Evolutionary conservation across 768 basidiomycete species (phyloP).

Genomic region (Boletus huronensis): DNA sequence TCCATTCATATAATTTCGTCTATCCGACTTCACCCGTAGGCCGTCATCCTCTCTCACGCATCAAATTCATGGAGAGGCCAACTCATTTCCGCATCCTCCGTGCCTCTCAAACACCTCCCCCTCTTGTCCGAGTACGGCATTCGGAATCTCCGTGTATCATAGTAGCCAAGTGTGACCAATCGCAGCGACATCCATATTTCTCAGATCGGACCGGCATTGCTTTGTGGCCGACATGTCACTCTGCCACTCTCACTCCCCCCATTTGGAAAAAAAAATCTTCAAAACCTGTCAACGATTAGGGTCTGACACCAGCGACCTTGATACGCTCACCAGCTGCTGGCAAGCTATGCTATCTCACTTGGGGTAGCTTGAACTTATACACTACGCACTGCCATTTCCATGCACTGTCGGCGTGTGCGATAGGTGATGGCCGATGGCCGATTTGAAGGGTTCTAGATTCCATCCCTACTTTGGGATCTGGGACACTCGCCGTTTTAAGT

Average conservation of each 20-base stretch:
- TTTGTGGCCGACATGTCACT: background rate
- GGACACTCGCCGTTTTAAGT: background rate
- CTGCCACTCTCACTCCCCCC: background rate
- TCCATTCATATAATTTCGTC: background rate
- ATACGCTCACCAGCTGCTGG: background rate
- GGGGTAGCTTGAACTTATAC: background rate
- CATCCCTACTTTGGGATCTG: background rate
- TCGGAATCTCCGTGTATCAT: background rate
- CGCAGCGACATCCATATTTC: background rate
- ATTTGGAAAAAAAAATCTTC: background rate
- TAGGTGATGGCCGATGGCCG: no score
- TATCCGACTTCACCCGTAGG: slow-evolving; percentile 5
- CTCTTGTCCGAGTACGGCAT: background rate
- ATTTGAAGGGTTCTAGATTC: background rate
- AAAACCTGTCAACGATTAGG: no score
- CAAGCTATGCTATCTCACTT: background rate
- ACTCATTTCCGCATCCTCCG: background rate
- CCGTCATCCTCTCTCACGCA: background rate
- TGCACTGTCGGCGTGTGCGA: background rate
- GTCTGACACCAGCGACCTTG: no score
- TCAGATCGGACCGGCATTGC: background rate
- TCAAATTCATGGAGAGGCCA: background rate
- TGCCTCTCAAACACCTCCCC: background rate
- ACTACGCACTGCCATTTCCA: background rate
- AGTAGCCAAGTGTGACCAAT: background rate